Evolutionary conservation across 192 early-diverging fungal species (phyloP).

Genomic region (Lunasporangiospora selenospora): DNA sequence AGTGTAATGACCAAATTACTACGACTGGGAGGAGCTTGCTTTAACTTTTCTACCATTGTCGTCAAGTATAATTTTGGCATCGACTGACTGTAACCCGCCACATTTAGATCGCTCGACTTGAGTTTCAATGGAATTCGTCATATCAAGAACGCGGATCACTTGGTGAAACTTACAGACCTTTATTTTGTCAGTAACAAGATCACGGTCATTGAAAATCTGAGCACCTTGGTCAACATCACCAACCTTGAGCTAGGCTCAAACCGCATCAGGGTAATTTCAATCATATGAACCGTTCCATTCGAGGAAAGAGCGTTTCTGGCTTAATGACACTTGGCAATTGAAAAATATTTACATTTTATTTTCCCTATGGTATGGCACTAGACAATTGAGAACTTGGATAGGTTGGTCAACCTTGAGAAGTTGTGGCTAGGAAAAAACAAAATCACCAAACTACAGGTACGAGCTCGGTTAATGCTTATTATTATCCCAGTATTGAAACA

Average conservation of each 20-base stretch:
- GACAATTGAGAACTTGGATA: constrained; percentile 84
- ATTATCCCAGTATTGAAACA: background rate
- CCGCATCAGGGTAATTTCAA: constrained; percentile 82
- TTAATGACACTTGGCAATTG: background rate
- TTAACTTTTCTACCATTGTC: no score
- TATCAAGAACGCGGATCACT: constrained; percentile 70
- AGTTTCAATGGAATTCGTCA: constrained; percentile 95
- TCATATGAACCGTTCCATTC: no score
- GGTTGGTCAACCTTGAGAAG: constrained; percentile 81
- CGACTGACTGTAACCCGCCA: background rate
- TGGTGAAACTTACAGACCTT: constrained; percentile 73
- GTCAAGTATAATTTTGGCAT: no score
- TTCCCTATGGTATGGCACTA: constrained; percentile 31
- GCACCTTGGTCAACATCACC: constrained; percentile 65
- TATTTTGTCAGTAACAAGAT: constrained; percentile 97
- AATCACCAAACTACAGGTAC: constrained; percentile 80
- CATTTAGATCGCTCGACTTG: constrained; percentile 71
- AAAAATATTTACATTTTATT: background rate
- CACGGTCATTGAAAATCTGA: constrained; percentile 78
- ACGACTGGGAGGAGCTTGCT: no score
- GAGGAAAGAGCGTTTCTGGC: no score
- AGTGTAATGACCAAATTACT: constrained; percentile 60
- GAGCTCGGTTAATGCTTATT: no score
- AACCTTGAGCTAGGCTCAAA: constrained; percentile 97
- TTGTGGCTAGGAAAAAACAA: constrained; percentile 99